These are phyloP conservation scores for Pugionium cornutum DNA, from an alignment of 345 rosid genomes.

Conservation along the genomic window DNA sequence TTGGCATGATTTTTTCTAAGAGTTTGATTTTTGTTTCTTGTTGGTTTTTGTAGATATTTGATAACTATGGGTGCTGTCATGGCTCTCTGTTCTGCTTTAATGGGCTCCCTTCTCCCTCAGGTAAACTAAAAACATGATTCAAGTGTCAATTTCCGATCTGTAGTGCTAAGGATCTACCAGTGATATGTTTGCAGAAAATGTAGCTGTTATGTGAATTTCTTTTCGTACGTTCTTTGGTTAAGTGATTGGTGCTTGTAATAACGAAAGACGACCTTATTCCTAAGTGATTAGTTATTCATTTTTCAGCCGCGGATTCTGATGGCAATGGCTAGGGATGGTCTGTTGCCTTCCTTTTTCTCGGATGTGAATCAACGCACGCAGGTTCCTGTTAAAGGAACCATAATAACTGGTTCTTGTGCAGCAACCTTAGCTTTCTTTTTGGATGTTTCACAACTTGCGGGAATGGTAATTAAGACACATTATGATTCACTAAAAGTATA, in stretches of 20 bases:
- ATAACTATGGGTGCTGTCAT: slow-evolving; percentile 81
- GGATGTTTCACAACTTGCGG: slow-evolving; percentile 86
- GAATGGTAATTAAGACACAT: slow-evolving; percentile 59
- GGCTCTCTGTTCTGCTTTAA: slow-evolving; percentile 86
- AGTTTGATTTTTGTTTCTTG: background rate
- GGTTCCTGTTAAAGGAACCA: slow-evolving; percentile 77
- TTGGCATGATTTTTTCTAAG: background rate
- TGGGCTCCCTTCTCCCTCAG: slow-evolving; percentile 98
- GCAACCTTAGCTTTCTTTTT: slow-evolving; percentile 75
- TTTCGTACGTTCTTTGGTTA: background rate
- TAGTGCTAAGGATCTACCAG: background rate
- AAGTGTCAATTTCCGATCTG: slow-evolving; percentile 2
- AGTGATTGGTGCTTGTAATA: background rate
- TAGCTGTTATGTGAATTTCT: background rate
- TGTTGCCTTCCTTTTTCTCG: slow-evolving; percentile 80
- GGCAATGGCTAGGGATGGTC: slow-evolving; percentile 97
- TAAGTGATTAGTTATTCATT: background rate
- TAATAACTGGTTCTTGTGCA: slow-evolving; percentile 66
- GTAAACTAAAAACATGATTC: slow-evolving; percentile 42
- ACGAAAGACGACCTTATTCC: background rate
- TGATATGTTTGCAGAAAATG: background rate
- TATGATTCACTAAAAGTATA: background rate
- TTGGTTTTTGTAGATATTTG: slow-evolving; percentile 53
- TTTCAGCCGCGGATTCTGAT: slow-evolving; percentile 82
- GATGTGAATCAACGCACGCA: slow-evolving; percentile 68